These are phyloP conservation scores for Vitellaria paradoxa DNA, from an alignment of 179 eudicot genomes.

Conservation along the genomic window DNA sequence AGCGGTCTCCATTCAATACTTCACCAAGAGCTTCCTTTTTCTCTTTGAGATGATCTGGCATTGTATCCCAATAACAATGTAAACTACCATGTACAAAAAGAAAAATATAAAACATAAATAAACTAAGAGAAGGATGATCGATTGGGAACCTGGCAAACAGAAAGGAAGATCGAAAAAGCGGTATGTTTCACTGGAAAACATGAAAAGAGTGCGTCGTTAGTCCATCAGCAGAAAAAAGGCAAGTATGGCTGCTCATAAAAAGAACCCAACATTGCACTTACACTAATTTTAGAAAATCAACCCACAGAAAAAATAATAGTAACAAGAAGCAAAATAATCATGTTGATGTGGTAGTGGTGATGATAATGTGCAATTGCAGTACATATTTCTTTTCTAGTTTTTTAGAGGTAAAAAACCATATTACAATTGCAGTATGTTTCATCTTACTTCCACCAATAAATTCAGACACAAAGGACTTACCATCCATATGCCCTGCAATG, in stretches of 20 bases:
- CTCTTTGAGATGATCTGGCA: constrained; percentile 41
- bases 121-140: background rate
- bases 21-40: constrained; percentile 56
- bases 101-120: background rate
- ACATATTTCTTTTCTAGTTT: too few relatives aligned
- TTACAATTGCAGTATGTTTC: background rate
- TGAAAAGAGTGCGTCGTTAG: background rate
- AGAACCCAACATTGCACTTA: background rate
- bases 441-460: background rate
- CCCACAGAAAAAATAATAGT: background rate
- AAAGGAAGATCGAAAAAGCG: constrained; percentile 39
- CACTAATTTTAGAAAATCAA: background rate
- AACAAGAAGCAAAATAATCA: too few relatives aligned
- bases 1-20: constrained; percentile 49
- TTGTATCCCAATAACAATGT: constrained; percentile 1
- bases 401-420: too few relatives aligned
- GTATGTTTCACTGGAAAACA: constrained; percentile 33
- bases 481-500: background rate
- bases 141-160: constrained; percentile 28
- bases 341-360: too few relatives aligned
- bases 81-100: background rate
- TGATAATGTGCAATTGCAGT: too few relatives aligned
- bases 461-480: background rate
- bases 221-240: background rate
- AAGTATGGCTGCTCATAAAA: background rate